A percentile compares a stretch with the other conserved stretches of the same genome.
These are phyloP conservation scores for Senna siamea DNA, from an alignment of 306 rosid species.

Conservation along the genomic window DNA sequence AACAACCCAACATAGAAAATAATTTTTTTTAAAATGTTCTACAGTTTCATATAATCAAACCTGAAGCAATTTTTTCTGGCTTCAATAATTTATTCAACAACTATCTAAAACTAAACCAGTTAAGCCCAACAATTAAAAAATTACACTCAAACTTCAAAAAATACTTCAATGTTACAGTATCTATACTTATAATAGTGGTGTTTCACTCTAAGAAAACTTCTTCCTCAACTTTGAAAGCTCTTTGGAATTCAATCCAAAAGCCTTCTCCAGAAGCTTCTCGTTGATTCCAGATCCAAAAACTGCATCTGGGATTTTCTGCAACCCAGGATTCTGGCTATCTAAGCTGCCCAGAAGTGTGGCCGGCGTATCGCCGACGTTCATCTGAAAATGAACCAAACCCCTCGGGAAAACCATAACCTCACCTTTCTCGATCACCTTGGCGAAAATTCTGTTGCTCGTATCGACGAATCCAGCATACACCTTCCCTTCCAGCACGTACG, in stretches of 20 bases:
- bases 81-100: slow-evolving; percentile 30
- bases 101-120: slow-evolving; percentile 11
- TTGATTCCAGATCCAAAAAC: slow-evolving; percentile 81
- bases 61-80: no score
- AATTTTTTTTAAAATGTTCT: no score
- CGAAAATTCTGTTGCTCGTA: slow-evolving; percentile 65
- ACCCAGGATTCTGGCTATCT: slow-evolving; percentile 92
- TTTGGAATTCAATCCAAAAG: slow-evolving; percentile 71
- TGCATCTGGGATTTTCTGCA: slow-evolving; percentile 65
- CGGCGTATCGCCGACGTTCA: slow-evolving; percentile 85
- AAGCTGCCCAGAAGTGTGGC: slow-evolving; percentile 86
- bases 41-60: no score
- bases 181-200: no score
- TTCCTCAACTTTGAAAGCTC: slow-evolving; percentile 69
- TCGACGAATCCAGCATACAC: slow-evolving; percentile 87
- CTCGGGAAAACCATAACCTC: slow-evolving; percentile 94
- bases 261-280: slow-evolving; percentile 81
- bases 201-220: slow-evolving; percentile 51
- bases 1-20: no score
- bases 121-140: not conserved
- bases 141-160: no score
- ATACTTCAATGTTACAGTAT: no score
- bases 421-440: slow-evolving; percentile 83
- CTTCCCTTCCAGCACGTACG: slow-evolving; percentile 74
- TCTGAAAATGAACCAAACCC: slow-evolving; percentile 85